Evolutionary conservation across 2,329 filamentous ascomycete species (phyloP).

Genomic region (Fusarium sp.): DNA sequence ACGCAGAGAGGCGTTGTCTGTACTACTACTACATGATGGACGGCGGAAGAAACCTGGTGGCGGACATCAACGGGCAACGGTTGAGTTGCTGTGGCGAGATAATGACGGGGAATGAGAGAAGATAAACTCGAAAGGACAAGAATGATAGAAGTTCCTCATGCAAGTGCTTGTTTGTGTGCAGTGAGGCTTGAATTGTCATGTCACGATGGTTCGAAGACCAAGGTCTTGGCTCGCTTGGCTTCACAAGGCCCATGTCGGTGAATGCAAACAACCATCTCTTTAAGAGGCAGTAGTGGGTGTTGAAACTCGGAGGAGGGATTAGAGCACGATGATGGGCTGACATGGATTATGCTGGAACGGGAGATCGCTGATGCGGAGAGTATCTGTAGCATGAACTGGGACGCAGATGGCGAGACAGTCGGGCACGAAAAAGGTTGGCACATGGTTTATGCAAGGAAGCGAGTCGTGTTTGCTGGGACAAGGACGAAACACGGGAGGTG

Average conservation of each 20-base stretch:
- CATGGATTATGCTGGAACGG: slow-evolving; percentile 2
- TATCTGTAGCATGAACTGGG: not conserved
- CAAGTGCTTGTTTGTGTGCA: not conserved
- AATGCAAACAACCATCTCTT: not conserved
- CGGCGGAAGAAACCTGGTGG: slow-evolving; percentile 5
- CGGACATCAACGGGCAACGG: slow-evolving; percentile 2
- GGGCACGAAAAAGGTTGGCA: not conserved
- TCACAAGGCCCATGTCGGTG: not conserved
- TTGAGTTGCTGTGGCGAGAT: slow-evolving; percentile 16
- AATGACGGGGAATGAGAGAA: slow-evolving; percentile 33
- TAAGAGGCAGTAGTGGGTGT: not conserved
- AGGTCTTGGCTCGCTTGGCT: not conserved
- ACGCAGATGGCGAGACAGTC: slow-evolving; percentile 7
- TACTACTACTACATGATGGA: slow-evolving; percentile 36
- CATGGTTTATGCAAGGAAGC: slow-evolving; percentile 14
- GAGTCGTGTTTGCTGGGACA: slow-evolving; percentile 2
- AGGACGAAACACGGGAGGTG: slow-evolving; percentile 1
- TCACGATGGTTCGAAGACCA: not conserved
- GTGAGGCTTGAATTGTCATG: not conserved
- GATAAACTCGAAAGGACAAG: slow-evolving; percentile 22
- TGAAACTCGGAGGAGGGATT: not conserved
- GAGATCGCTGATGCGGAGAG: slow-evolving; percentile 5
- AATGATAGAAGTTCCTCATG: slow-evolving; percentile 18
- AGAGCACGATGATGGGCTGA: not conserved
- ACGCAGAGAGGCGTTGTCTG: slow-evolving; percentile 21